Base-by-base conservation (phyloP, 108 stramenopile species). In the Pinguiococcus pyrenoidosus region DNA sequence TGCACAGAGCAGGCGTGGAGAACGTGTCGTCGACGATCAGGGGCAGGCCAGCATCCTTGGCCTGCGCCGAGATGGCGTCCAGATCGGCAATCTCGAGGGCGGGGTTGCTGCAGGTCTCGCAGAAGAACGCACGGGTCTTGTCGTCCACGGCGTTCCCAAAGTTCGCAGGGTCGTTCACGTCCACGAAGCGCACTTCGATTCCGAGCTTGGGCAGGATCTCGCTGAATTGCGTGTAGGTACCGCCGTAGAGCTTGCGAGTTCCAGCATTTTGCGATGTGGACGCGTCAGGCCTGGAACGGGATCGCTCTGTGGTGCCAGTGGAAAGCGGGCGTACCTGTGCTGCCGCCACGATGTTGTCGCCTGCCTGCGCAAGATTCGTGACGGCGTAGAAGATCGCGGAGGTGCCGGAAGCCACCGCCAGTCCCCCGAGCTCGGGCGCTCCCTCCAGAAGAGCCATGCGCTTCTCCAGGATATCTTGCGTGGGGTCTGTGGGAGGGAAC, bases 11-110 rank as follows among this genome's bases (percentile, higher is more conserved):
- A n/a, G n/a, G n/a, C n/a, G 70, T 75, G 32, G 73, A 65, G 61
- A 92, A 92, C 7, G 90, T 92, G 18, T 63, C 63, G 57, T 92
- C 90, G 3, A 76, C 77, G 52, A 92, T 81, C 42, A 92, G 46
- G 20, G 86, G 90, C 6, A 92, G 27, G 17, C 53, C 50, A 20
- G 14, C 24, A 34, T 37, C 54, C 24, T 84, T 54, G 12, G 85
- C 84, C 33, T 54, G 41, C 17, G 47, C 53, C 12, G 68, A 46
- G 36, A 89, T 78, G 14, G 28, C 76, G 37, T 82, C 75, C 32
- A 85, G 44, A 35, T 76, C 75, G 55, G 54, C 68, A 18, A 88
- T 71, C 8, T 76, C 68, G 41, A 80, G 51, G 23, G 73, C 17
- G 14, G 60, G 53, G 37, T 55, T 63, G 7, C 51, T 18, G 0